phyloP scores from a whole-genome alignment of 75 land plant species.

The Adiantum capillusveneris region DNA sequence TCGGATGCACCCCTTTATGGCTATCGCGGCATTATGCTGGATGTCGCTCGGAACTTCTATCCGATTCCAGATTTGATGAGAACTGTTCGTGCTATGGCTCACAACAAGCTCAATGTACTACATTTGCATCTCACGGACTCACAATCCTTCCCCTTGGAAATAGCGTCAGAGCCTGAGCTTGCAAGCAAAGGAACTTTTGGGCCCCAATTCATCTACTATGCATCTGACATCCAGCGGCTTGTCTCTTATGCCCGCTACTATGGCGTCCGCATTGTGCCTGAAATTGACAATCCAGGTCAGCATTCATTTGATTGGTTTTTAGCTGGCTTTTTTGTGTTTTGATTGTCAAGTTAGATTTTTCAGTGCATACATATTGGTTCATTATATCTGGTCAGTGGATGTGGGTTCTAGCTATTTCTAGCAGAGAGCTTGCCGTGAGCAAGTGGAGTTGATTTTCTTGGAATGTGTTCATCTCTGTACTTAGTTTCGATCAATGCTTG shows the following conservation, averaged over 20 bases:
- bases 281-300: slow-evolving; percentile 76
- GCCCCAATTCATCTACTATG: slow-evolving; percentile 40
- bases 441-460: too few species aligned
- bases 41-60: slow-evolving; percentile 76
- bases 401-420: too few species aligned
- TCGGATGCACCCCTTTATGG: slow-evolving; percentile 49
- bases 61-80: slow-evolving; percentile 50
- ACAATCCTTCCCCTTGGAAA: slow-evolving; percentile 75
- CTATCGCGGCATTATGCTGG: slow-evolving; percentile 74
- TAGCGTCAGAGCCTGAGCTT: slow-evolving; percentile 73
- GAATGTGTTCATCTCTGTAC: too few species aligned
- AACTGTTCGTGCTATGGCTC: slow-evolving; percentile 60
- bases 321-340: too few species aligned
- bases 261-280: slow-evolving; percentile 85
- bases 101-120: slow-evolving; percentile 80
- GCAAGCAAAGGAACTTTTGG: slow-evolving; percentile 68
- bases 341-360: too few species aligned
- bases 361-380: too few species aligned
- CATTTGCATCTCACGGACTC: slow-evolving; percentile 97
- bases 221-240: slow-evolving; percentile 42
- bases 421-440: too few species aligned
- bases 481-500: too few species aligned
- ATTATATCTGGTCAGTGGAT: too few species aligned
- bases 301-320: too few species aligned
- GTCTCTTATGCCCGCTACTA: slow-evolving; percentile 41